Evolutionary conservation across 164 flowering plant species (phyloP).

Genomic region (Umbellularia californica): DNA sequence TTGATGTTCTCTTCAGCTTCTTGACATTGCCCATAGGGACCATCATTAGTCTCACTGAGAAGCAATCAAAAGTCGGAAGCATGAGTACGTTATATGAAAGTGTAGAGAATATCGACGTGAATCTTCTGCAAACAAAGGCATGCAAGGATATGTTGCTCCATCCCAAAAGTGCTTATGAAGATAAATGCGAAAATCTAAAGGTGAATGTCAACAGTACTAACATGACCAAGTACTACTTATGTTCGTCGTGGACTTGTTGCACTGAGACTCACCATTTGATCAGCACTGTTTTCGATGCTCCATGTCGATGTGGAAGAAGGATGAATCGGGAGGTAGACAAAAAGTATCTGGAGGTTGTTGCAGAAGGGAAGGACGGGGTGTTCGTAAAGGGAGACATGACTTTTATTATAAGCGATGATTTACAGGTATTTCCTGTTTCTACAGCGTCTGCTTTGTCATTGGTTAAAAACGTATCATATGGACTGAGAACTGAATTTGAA

Average conservation of each 20-base stretch:
- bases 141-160: conserved; percentile 2
- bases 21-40: conserved; percentile 3
- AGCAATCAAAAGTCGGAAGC: conserved; percentile 1
- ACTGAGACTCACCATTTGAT: background rate
- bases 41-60: background rate
- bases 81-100: conserved; percentile 6
- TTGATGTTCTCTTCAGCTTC: conserved; percentile 16
- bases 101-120: conserved; percentile 3
- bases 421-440: background rate
- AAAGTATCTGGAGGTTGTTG: background rate
- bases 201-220: background rate
- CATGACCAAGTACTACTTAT: background rate
- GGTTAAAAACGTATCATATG: background rate
- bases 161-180: background rate
- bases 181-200: background rate
- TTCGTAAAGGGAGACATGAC: conserved; percentile 2
- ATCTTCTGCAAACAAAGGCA: background rate
- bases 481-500: background rate
- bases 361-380: background rate
- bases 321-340: background rate
- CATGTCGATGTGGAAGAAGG: background rate
- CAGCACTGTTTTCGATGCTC: background rate
- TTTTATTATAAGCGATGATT: conserved; percentile 14
- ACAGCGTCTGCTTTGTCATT: background rate
- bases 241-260: background rate